A percentile compares a stretch with the other conserved stretches of the same genome.
Evolutionary conservation across 2,329 filamentous ascomycete genomes (phyloP).

Genomic region (Pestalotiopsis fici): DNA sequence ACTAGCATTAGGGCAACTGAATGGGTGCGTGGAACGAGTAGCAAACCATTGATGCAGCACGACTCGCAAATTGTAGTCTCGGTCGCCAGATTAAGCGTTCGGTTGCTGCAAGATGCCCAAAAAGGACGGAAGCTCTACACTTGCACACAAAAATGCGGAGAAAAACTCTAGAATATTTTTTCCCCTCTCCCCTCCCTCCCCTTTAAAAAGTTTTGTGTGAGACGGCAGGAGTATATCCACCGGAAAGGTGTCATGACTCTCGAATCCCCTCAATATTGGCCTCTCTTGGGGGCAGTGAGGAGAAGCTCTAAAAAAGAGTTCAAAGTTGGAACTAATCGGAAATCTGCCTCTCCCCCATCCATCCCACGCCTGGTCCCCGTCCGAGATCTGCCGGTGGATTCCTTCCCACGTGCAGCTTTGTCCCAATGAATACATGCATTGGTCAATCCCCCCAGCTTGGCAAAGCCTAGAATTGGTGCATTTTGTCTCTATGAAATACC

Average conservation of each 20-base stretch:
- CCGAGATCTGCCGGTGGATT: slow-evolving; percentile 4
- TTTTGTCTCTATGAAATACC: background rate
- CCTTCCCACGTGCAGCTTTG: slow-evolving; percentile 1
- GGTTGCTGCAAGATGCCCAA: background rate
- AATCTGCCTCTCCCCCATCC: background rate
- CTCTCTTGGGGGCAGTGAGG: background rate
- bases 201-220: background rate
- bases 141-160: background rate
- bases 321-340: background rate
- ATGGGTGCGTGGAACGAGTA: background rate
- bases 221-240: background rate
- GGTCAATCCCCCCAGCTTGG: background rate
- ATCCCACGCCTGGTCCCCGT: background rate
- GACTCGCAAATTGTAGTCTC: background rate
- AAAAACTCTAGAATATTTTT: background rate
- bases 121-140: background rate
- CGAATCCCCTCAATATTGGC: background rate
- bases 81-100: background rate
- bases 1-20: background rate
- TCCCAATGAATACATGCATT: background rate
- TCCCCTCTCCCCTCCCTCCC: background rate
- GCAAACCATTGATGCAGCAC: background rate
- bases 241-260: background rate
- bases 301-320: background rate
- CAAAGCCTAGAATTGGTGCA: background rate